Percentiles rank a stretch among this genome's conserved stretches.
These are phyloP conservation scores for Suhomyces bolitotheri DNA, from an alignment of 1,139 yeast species.

Conservation along the genomic window DNA sequence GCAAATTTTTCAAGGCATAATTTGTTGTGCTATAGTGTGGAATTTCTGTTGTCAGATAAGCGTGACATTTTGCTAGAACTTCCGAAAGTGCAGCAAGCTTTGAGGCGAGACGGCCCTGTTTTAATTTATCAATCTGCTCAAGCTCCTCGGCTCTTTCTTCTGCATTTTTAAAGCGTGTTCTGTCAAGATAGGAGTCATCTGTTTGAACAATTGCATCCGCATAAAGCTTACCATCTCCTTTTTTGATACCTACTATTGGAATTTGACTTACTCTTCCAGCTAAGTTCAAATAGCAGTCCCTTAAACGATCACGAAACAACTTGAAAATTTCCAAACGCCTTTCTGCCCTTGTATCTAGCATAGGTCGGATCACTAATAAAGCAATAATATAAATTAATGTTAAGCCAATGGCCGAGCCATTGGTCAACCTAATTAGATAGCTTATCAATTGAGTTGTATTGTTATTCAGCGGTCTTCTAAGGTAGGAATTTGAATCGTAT, in stretches of 20 bases:
- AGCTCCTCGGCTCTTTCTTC: constrained; percentile 20
- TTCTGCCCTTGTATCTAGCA: constrained; percentile 32
- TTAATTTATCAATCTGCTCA: constrained; percentile 27
- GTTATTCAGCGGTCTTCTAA: constrained; percentile 5
- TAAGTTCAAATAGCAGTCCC: constrained; percentile 40
- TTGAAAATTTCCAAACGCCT: constrained; percentile 41
- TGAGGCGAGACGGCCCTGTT: constrained; percentile 25
- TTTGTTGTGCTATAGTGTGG: constrained; percentile 35
- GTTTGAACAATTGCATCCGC: constrained; percentile 47
- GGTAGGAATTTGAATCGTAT: constrained; percentile 34
- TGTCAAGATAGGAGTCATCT: constrained; percentile 24
- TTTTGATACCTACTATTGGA: constrained; percentile 42
- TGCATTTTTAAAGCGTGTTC: constrained; percentile 11
- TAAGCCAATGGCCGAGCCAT: constrained; percentile 38
- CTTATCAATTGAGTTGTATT: constrained; percentile 29
- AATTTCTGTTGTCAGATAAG: constrained; percentile 35
- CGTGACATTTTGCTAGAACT: constrained; percentile 27
- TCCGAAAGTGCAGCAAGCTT: constrained; percentile 28
- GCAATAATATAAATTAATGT: constrained; percentile 36
- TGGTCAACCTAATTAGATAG: constrained; percentile 35
- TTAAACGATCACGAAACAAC: constrained; percentile 31
- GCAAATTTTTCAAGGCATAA: constrained; percentile 37
- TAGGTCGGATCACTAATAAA: constrained; percentile 36
- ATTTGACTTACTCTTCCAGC: constrained; percentile 40
- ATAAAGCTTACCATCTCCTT: constrained; percentile 37